These are phyloP conservation scores for Salicornia ramosissima DNA, from an alignment of 148 eudicot genomes.

Conservation along the genomic window DNA sequence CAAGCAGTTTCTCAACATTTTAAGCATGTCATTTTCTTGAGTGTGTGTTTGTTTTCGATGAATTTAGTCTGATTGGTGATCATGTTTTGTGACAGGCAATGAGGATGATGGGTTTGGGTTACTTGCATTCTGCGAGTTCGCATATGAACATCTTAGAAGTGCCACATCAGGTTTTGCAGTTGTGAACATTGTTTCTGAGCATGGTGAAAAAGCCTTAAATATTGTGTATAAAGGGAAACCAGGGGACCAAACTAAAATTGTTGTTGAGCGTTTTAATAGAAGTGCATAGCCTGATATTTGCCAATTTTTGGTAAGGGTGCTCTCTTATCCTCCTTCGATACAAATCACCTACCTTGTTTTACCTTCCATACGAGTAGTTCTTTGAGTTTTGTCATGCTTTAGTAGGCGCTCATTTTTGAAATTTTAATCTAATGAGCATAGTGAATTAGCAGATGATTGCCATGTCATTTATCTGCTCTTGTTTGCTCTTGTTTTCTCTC, in stretches of 20 bases:
- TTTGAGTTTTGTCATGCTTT: background rate
- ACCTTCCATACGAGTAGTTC: background rate
- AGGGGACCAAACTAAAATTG: constrained; percentile 57
- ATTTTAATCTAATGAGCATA: background rate
- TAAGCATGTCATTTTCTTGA: background rate
- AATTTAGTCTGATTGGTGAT: constrained; percentile 11
- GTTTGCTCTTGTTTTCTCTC: background rate
- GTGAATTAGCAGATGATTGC: background rate
- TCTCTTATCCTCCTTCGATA: background rate
- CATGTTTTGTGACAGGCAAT: constrained; percentile 27
- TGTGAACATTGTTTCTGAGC: constrained; percentile 66
- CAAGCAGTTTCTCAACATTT: background rate
- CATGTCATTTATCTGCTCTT: background rate
- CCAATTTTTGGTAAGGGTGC: constrained; percentile 46
- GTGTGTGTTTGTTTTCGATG: background rate
- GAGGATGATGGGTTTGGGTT: constrained; percentile 38
- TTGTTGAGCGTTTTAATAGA: constrained; percentile 60
- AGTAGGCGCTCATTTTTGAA: background rate
- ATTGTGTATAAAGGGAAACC: constrained; percentile 67
- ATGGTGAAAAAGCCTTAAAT: constrained; percentile 67
- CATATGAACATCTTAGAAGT: constrained; percentile 53
- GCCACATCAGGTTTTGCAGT: constrained; percentile 65
- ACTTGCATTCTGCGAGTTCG: constrained; percentile 46
- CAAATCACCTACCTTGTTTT: background rate
- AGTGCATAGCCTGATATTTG: constrained; percentile 60